A percentile compares a stretch with the other conserved stretches of the same genome.
Conservation (phyloP, 2,329 filamentous ascomycete species). For the Aureobasidium sp. region DNA sequence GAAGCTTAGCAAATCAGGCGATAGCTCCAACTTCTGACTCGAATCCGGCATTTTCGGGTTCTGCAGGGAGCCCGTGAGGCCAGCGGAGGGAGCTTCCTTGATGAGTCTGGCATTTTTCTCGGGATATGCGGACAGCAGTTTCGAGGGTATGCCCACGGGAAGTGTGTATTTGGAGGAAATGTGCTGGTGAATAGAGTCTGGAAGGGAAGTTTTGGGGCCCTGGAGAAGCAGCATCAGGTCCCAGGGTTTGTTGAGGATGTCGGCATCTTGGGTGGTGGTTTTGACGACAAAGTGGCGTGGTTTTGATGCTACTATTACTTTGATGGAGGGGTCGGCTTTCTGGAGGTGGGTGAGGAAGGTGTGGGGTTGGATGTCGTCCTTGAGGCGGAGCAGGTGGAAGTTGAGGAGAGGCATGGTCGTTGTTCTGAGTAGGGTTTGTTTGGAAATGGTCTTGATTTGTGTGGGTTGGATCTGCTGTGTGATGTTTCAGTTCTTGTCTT, state of each 20-base stretch:
- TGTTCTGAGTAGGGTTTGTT: not conserved
- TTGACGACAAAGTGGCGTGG: conserved; percentile 43
- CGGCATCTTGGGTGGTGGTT: conserved; percentile 34
- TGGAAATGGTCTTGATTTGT: not conserved
- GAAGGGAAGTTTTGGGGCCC: conserved; percentile 18
- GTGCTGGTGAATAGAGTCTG: conserved; percentile 18
- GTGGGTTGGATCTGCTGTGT: no score
- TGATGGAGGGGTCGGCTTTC: conserved; percentile 21
- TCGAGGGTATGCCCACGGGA: conserved; percentile 36
- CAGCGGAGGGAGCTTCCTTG: conserved; percentile 26
- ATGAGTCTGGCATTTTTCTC: conserved; percentile 31
- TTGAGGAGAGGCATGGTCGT: conserved; percentile 42
- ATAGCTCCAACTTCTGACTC: conserved; percentile 47
- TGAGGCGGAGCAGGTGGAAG: conserved; percentile 38
- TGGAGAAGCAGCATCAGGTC: conserved; percentile 40
- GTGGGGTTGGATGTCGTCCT: conserved; percentile 23
- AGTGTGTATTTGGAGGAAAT: conserved; percentile 25
- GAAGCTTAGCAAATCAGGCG: conserved; percentile 42
- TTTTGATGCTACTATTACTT: conserved; percentile 35
- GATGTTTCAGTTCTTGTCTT: not conserved
- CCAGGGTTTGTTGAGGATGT: conserved; percentile 37
- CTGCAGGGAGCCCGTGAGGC: conserved; percentile 27
- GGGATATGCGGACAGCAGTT: conserved; percentile 31
- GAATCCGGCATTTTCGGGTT: conserved; percentile 26
- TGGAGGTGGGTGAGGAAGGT: conserved; percentile 34